These are phyloP conservation scores for Podila epicladia DNA, from an alignment of 192 early-diverging fungal genomes.

Conservation along the genomic window DNA sequence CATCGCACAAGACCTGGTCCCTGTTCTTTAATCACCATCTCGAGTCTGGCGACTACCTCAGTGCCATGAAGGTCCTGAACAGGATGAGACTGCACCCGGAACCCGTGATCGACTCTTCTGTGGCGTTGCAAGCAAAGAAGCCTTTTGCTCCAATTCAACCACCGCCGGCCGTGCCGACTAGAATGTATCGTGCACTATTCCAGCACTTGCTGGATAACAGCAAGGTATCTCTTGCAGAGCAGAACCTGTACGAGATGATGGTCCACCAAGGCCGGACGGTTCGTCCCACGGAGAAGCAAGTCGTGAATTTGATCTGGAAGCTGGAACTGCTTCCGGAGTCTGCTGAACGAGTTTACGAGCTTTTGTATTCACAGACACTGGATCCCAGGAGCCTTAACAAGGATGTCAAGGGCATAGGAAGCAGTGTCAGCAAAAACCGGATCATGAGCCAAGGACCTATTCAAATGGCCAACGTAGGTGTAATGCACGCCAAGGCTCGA, in stretches of 20 bases:
- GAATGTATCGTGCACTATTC: slow-evolving; percentile 29
- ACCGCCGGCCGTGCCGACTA: slow-evolving; percentile 9
- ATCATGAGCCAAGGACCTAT: slow-evolving; percentile 31
- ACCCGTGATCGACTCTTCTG: background rate
- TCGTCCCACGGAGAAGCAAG: slow-evolving; percentile 21
- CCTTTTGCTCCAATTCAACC: background rate
- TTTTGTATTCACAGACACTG: slow-evolving; percentile 25
- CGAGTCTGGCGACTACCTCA: background rate
- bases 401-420: background rate
- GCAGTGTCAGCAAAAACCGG: slow-evolving; percentile 1
- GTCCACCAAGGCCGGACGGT: slow-evolving; percentile 4
- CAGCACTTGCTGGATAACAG: slow-evolving; percentile 15
- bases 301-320: slow-evolving; percentile 41
- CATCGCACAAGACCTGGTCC: slow-evolving; percentile 28
- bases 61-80: slow-evolving; percentile 19
- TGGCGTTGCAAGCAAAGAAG: background rate
- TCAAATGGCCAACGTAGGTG: slow-evolving; percentile 36
- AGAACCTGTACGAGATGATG: slow-evolving; percentile 39
- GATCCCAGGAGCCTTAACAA: background rate
- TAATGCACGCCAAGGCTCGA: slow-evolving; percentile 34
- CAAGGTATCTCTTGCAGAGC: slow-evolving; percentile 22
- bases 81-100: slow-evolving; percentile 20
- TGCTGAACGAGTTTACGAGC: slow-evolving; percentile 44
- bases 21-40: slow-evolving; percentile 39
- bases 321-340: slow-evolving; percentile 18